Evolutionary conservation across 1,139 yeast species (phyloP), one percentile per base, ranked within the genome.

Genomic region (Yueomyces sp.): DNA sequence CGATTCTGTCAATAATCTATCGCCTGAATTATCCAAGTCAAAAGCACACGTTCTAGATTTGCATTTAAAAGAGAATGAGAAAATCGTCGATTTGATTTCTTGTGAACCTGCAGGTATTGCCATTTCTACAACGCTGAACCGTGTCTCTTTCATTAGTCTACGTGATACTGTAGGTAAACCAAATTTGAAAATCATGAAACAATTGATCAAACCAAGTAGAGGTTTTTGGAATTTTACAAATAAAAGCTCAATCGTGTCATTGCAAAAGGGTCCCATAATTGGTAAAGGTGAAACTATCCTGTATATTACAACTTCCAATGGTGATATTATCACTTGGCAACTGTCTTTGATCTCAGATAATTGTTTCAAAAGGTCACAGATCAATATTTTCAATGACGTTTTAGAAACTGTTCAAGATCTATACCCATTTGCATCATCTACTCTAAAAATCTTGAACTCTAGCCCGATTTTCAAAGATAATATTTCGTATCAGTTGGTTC

Each of bases 81-180:
- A 62, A 40, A 67, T 85, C 28, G 74, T 78, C 1, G 57, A 70
- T 38, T 73, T 81, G 2, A 75, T 77, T 47, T 76, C 75, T 48
- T 70, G 80, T 12, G 89, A 82, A 50, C 91, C 93, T 0, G 78
- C 83, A 3, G 95, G 95, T 1, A 65, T 86, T 4, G 68, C 81
- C 1, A 59, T 83, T 8, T 75, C 87, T 4, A 85, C 96, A 0
- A 76, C 86, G 4, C 68, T 75, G 53, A 86, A 85, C 36, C 51
- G 93, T 47, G 75, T 81, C 40, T 60, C 81, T 9, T 66, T 83
- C 41, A 59, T 85, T 3, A 68, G 81, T 0, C 66, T 86, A 36
- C 71, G 84, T 49, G 94, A 86, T 58, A 67, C 73, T 41, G 71
- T 74, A 39, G 91, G 94, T 38, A 78, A 76, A 52, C 79, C 87